A percentile compares a stretch with the other conserved stretches of the same genome.
These are phyloP conservation scores for Lenzites betulinus DNA, from an alignment of 768 basidiomycete species.

Conservation along the genomic window DNA sequence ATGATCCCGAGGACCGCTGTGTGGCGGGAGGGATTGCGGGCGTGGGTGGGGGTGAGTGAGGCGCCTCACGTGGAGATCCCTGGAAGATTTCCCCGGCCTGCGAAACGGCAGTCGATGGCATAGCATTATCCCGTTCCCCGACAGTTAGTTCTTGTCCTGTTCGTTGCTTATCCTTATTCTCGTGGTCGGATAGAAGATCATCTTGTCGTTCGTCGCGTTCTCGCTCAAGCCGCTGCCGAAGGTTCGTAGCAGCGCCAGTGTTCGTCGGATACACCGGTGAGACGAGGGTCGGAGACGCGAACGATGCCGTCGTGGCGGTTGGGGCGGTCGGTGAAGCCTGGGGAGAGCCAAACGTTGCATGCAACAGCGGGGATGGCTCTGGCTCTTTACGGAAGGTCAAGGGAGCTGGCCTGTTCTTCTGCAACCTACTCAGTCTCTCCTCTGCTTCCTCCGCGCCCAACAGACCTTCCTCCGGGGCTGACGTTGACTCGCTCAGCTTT, in stretches of 20 bases:
- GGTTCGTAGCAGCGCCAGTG: conserved; percentile 40
- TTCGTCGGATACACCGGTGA: conserved; percentile 22
- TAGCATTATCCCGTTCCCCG: conserved; percentile 43
- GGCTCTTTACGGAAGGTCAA: conserved; percentile 25
- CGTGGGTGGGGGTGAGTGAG: neutral
- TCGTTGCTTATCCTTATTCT: conserved; percentile 9
- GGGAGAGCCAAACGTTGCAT: conserved; percentile 46
- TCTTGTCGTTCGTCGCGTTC: conserved; percentile 15
- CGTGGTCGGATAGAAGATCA: neutral
- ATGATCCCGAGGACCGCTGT: neutral
- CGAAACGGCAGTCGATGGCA: conserved; percentile 12
- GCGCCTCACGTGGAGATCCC: neutral
- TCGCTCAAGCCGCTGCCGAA: conserved; percentile 41
- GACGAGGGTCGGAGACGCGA: conserved; percentile 21
- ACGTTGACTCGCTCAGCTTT: conserved; percentile 4
- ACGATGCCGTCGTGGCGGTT: conserved; percentile 20
- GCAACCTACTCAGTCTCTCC: conserved; percentile 11
- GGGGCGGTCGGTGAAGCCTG: conserved; percentile 30
- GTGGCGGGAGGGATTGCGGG: neutral
- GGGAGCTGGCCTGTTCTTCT: conserved; percentile 33
- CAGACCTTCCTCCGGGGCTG: neutral
- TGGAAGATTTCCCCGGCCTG: conserved; percentile 15
- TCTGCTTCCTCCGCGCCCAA: neutral
- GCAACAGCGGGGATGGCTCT: conserved; percentile 40
- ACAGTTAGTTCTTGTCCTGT: conserved; percentile 42